Evolutionary conservation across 139 green algal genomes (phyloP), one percentile per base, ranked within the genome.

Genomic region (Micractinium conductrix): DNA sequence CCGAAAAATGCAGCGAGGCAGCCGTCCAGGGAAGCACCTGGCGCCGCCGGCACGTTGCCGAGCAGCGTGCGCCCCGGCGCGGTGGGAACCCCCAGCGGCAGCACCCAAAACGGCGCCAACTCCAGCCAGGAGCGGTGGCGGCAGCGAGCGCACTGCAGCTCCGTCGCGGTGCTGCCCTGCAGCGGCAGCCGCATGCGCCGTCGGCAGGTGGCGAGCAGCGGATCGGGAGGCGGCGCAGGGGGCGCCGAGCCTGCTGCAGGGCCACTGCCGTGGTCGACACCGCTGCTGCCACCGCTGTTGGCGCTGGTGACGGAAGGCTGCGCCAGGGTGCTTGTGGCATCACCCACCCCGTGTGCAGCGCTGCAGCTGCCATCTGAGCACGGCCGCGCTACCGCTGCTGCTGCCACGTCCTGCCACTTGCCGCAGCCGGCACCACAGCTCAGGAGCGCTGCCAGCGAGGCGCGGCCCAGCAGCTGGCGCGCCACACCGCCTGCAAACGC

Each of bases 71-170:
- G n/a, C 3, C 50, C 55, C 5, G 69, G 37, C 2, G 28, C 37
- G 14, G 48, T 28, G 4, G 80, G 44, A 19, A 85, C 60, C 50
- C 69, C 48, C 38, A 87, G 83, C 14, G 83, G 69, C 44, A 87
- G 74, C 73, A 78, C 35, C 45, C 33, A 38, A 38, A 84, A 83
- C 28, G 83, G 83, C 0, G 58, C 71, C 33, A 84, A 35, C 83
- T 87, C 74, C 50, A 72, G 28, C 9, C 17, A 24, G 19, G 48
- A 74, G 44, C 60, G 63, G 62, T 76, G 75, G 12, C 74, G 45
- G 63, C 83, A 87, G 43, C 44, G 37, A 45, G 79, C 26, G 83
- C 83, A 87, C 45, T 60, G 44, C 65, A 87, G 33, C 80, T 89
- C 58, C 7, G 24, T 0, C 9, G 73, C 78, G 19, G 33, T 65